Base-by-base conservation (phyloP, 768 basidiomycete species). In the Tricholoma bakamatsutake region DNA sequence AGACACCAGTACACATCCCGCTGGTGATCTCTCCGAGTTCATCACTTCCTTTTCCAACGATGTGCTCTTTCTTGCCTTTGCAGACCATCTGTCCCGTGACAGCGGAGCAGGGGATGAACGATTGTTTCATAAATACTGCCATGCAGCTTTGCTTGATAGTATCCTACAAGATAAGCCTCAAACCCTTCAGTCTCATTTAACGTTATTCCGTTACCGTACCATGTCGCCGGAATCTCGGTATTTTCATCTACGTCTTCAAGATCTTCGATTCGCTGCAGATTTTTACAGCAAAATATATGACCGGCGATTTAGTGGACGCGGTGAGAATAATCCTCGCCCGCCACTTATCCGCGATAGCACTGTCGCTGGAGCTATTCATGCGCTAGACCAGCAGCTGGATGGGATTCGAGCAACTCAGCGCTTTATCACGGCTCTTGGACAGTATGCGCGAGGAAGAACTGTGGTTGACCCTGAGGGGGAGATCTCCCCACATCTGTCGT, bases 91-190 rank as follows among this genome's bases (percentile, higher is more conserved):
- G 58, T 84, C 86, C 47, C 78, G 86, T 7, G 80, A 80, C 47
- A 82, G 78, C 3, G 80, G 80, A 57, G 82, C 82, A 10, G 73
- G 76, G 3, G 74, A 76, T 27, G 88, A 90, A 61, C 76, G 75
- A 43, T 66, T 83, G 9, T 84, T 90, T 66, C 81, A 84, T 56
- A 76, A 77, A 9, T 93, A 88, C 61, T 86, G 88, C 61, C 84
- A 88, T 61, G 88, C 90, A 0, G 78, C 81, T 28, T 69, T 93
- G 11, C 76, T 94, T 42, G 95, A 98, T 66, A 88, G 90, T 70
- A 87, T 98, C 50, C 73, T 93, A n/a, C 85, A 90, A 66, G 94
- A 95, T 70, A 97, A 96, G 66, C 84, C 88, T 11, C 80, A 84
- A 56, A 85, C 88, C 0, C 70, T 95, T 3, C 84, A 87, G 61